Conservation (phyloP, 768 basidiomycete species). For the Boletus pseudopeckii region DNA sequence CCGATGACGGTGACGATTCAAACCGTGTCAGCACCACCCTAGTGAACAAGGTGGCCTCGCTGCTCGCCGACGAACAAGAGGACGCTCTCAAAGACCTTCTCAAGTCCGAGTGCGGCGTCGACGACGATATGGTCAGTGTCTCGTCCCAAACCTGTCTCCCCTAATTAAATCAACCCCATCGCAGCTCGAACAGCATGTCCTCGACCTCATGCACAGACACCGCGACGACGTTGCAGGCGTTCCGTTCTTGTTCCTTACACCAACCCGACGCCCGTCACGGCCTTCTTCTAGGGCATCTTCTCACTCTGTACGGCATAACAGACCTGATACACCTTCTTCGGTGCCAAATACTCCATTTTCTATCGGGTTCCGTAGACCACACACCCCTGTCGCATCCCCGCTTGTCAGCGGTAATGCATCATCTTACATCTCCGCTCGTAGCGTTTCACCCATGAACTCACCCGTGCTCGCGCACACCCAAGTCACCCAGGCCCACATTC, state of each 20-base stretch:
- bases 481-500: slow-evolving; percentile 51
- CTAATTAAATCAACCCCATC: slow-evolving; percentile 20
- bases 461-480: slow-evolving; percentile 60
- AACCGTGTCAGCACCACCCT: slow-evolving; percentile 55
- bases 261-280: slow-evolving; percentile 74
- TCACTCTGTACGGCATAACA: slow-evolving; percentile 61
- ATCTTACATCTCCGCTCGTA: slow-evolving; percentile 56
- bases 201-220: slow-evolving; percentile 96
- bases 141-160: slow-evolving; percentile 5
- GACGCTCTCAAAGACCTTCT: slow-evolving; percentile 79
- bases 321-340: slow-evolving; percentile 75
- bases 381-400: slow-evolving; percentile 76
- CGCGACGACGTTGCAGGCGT: slow-evolving; percentile 80
- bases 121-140: slow-evolving; percentile 61
- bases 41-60: slow-evolving; percentile 65
- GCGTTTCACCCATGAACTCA: slow-evolving; percentile 59
- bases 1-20: slow-evolving; percentile 55
- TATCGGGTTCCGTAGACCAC: slow-evolving; percentile 70
- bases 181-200: slow-evolving; percentile 82
- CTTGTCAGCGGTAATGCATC: slow-evolving; percentile 53
- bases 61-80: slow-evolving; percentile 81
- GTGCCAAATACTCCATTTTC: slow-evolving; percentile 76
- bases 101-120: slow-evolving; percentile 64
- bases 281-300: slow-evolving; percentile 78
- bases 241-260: slow-evolving; percentile 79